Conservation (phyloP, 768 basidiomycete genomes). For the Sutorius australiensis region DNA sequence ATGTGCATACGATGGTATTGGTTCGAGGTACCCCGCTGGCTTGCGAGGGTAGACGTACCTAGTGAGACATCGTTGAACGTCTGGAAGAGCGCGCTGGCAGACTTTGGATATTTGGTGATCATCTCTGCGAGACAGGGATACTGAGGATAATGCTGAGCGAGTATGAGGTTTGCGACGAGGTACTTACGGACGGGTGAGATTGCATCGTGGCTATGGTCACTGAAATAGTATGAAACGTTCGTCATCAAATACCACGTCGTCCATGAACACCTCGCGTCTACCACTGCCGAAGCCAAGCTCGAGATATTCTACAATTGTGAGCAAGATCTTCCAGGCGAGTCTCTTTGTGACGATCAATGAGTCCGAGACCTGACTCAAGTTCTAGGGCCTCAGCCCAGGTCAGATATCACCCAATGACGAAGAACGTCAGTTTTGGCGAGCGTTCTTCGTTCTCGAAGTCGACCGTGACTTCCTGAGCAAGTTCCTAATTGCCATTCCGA, state of each 20-base stretch:
- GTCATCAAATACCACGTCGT: neutral
- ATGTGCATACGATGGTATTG: neutral
- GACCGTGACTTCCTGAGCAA: constrained; percentile 44
- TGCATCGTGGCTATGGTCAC: constrained; percentile 11
- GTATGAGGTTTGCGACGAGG: neutral
- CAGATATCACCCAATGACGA: constrained; percentile 45
- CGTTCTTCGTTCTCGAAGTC: constrained; percentile 49
- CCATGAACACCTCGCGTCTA: constrained; percentile 18
- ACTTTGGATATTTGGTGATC: constrained; percentile 57
- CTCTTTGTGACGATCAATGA: neutral
- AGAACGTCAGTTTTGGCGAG: constrained; percentile 47
- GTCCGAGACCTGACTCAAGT: constrained; percentile 1
- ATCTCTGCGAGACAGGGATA: constrained; percentile 45
- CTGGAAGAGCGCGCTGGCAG: constrained; percentile 64
- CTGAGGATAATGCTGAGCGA: constrained; percentile 29
- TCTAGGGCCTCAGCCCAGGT: constrained; percentile 40
- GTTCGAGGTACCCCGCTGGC: neutral
- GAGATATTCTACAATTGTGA: constrained; percentile 45
- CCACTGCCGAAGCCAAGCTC: constrained; percentile 36
- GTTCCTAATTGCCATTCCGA: constrained; percentile 40
- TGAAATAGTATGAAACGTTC: neutral
- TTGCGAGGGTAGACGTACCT: constrained; percentile 35
- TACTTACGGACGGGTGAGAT: constrained; percentile 24
- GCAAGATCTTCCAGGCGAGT: constrained; percentile 45
- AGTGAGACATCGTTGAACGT: constrained; percentile 70